Percentiles rank a stretch among this genome's conserved stretches.
Evolutionary conservation across 306 rosid species (phyloP).

Genomic region (Biancaea sappan): DNA sequence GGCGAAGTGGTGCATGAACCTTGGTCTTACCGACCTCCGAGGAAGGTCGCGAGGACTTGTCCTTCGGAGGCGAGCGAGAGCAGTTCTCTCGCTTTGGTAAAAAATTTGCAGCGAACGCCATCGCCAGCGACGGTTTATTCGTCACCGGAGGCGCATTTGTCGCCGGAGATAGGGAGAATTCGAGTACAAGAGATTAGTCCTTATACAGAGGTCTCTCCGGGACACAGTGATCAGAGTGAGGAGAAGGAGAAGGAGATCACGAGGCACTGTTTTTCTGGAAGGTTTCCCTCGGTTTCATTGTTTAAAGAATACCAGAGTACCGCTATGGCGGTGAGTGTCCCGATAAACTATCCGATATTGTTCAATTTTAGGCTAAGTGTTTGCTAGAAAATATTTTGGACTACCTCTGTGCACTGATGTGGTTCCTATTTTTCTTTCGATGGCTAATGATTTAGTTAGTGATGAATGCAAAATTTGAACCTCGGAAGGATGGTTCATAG

Average conservation of each 20-base stretch:
- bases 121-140: conserved; percentile 45
- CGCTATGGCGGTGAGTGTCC: conserved; percentile 81
- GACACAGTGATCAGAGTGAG: conserved; percentile 35
- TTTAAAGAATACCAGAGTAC: conserved; percentile 90
- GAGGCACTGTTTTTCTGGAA: conserved; percentile 68
- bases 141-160: conserved; percentile 57
- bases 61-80: conserved; percentile 42
- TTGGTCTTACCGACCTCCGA: conserved; percentile 68
- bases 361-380: background rate
- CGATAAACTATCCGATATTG: background rate
- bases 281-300: conserved; percentile 82
- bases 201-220: conserved; percentile 51
- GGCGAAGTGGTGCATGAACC: conserved; percentile 73
- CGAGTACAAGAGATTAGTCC: conserved; percentile 40
- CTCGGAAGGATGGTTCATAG: background rate
- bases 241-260: conserved; percentile 48
- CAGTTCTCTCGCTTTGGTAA: conserved; percentile 63
- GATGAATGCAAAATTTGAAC: background rate
- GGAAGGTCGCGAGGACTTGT: conserved; percentile 55
- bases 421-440: background rate
- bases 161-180: conserved; percentile 56
- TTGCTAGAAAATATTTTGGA: background rate
- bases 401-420: background rate
- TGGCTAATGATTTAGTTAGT: background rate
- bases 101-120: conserved; percentile 54